Conservation (phyloP, 176 grass and related monocot species). For the Oryza glaberrima region DNA sequence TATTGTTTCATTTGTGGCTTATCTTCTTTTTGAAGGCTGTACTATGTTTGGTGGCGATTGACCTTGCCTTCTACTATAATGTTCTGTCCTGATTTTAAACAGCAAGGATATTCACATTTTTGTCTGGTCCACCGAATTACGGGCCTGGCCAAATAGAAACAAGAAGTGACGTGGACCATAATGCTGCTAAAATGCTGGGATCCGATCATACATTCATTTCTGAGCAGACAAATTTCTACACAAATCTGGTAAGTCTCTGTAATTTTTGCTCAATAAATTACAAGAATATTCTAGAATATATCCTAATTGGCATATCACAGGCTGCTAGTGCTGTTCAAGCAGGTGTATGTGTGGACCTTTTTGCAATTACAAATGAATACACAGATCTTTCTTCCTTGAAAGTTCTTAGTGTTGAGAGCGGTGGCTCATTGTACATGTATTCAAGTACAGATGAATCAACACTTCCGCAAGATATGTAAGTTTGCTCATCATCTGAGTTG, state of each 20-base stretch:
- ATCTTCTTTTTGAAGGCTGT: constrained; percentile 26
- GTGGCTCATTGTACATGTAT: constrained; percentile 90
- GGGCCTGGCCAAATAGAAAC: constrained; percentile 75
- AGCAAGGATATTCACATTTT: constrained; percentile 95
- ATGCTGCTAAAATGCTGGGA: constrained; percentile 58
- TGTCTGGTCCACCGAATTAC: constrained; percentile 94
- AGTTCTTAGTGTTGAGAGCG: constrained; percentile 89
- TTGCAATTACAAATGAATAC: constrained; percentile 94
- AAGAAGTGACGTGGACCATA: constrained; percentile 60
- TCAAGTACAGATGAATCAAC: constrained; percentile 92
- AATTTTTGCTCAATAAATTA: constrained; percentile 33
- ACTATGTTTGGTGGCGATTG: constrained; percentile 6
- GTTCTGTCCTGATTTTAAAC: constrained; percentile 41
- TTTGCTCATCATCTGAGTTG: constrained; percentile 16
- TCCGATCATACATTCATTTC: constrained; percentile 58
- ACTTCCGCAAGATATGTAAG: constrained; percentile 98
- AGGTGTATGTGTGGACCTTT: constrained; percentile 97
- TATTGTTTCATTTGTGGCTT: constrained; percentile 31
- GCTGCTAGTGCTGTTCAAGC: constrained; percentile 96
- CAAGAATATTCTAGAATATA: constrained; percentile 48
- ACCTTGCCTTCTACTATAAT: constrained; percentile 16
- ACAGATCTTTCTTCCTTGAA: constrained; percentile 88
- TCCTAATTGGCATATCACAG: constrained; percentile 77
- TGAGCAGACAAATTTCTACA: constrained; percentile 85
- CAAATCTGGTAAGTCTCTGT: constrained; percentile 73